phyloP scores from a whole-genome alignment of 1,284 basidiomycete genomes.

The Mycena sp. region DNA sequence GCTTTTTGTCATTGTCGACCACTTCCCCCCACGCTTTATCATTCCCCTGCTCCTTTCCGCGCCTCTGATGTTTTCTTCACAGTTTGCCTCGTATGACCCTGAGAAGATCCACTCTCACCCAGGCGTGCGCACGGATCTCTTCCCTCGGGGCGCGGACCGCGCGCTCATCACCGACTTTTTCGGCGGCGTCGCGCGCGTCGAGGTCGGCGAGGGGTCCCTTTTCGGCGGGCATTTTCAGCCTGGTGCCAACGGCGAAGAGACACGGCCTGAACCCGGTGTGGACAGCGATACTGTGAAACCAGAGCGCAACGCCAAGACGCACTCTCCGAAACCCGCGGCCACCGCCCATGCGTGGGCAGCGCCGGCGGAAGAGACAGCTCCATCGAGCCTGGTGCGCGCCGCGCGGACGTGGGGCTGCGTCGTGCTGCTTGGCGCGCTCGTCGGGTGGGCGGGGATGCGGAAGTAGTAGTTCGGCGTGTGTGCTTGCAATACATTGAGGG shows the following conservation, averaged over 20 bases:
- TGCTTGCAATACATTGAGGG: too few species aligned
- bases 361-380: neutral
- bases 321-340: neutral
- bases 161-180: constrained; percentile 95
- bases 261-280: too few species aligned
- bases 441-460: too few species aligned
- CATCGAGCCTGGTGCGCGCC: constrained; percentile 26
- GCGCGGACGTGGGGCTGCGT: constrained; percentile 53
- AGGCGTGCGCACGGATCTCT: constrained; percentile 89
- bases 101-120: constrained; percentile 84
- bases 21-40: neutral
- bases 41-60: neutral
- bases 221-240: too few species aligned
- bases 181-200: constrained; percentile 89
- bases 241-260: too few species aligned
- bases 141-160: constrained; percentile 71
- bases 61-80: too few species aligned
- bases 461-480: too few species aligned
- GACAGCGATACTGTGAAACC: too few species aligned
- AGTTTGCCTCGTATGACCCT: constrained; percentile 87
- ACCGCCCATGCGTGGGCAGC: neutral
- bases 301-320: neutral
- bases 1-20: too few species aligned
- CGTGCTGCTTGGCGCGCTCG: constrained; percentile 42
- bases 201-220: constrained; percentile 54